Evolutionary conservation across 176 grass and related monocot species (phyloP).

Genomic region (Tillandsia leiboldiana): DNA sequence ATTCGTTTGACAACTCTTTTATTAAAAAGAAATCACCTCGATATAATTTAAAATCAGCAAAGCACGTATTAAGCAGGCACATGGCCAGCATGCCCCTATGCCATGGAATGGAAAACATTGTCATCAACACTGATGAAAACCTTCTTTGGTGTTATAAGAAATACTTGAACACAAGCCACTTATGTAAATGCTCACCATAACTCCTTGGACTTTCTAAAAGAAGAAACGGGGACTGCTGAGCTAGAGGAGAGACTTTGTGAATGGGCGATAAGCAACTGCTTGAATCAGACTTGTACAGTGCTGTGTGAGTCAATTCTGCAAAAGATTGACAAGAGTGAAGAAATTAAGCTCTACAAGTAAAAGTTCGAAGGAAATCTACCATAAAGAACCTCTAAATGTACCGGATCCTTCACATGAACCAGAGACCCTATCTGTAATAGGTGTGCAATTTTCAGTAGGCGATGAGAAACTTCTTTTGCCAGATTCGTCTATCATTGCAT

Average conservation of each 20-base stretch:
- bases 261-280: constrained; percentile 12
- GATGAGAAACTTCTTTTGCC: constrained; percentile 18
- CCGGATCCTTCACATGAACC: constrained; percentile 15
- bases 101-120: background rate
- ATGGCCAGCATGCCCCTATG: background rate
- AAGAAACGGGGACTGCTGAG: constrained; percentile 35
- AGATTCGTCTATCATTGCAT: constrained; percentile 13
- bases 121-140: background rate
- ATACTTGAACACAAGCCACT: background rate
- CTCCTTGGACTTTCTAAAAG: constrained; percentile 45
- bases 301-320: constrained; percentile 29
- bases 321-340: constrained; percentile 14
- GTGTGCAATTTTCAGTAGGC: constrained; percentile 21
- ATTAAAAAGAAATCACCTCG: too few species aligned
- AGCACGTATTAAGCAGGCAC: too few species aligned
- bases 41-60: too few species aligned
- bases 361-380: constrained; percentile 28
- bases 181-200: constrained; percentile 34
- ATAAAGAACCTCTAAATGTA: constrained; percentile 21
- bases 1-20: too few species aligned
- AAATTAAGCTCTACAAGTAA: constrained; percentile 11
- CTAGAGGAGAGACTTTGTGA: constrained; percentile 41
- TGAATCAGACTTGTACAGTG: constrained; percentile 24
- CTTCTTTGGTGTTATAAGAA: background rate
- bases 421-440: constrained; percentile 15